Percentiles rank a stretch among this genome's conserved stretches.
phyloP scores from a whole-genome alignment of 2,329 filamentous ascomycete species.

The Claviceps sp. region DNA sequence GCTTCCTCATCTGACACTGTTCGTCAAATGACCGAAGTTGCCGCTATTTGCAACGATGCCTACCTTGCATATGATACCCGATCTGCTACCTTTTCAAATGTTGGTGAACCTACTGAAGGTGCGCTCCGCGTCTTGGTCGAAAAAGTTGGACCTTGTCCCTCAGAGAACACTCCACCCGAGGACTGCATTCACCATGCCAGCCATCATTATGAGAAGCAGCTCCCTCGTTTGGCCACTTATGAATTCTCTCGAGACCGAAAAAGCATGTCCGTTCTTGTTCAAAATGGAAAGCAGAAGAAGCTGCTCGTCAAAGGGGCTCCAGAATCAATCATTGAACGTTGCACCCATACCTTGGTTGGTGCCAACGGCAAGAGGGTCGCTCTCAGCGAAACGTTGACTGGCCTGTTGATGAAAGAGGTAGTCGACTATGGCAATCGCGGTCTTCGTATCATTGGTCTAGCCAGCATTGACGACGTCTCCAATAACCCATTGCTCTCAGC shows the following conservation, averaged over 20 bases:
- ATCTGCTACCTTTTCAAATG: conserved; percentile 58
- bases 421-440: conserved; percentile 84
- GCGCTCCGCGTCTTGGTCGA: conserved; percentile 82
- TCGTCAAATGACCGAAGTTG: conserved; percentile 59
- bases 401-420: conserved; percentile 64
- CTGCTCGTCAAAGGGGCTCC: conserved; percentile 94
- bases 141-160: conserved; percentile 78
- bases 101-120: conserved; percentile 93
- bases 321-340: conserved; percentile 86
- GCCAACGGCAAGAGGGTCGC: conserved; percentile 63
- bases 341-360: conserved; percentile 68
- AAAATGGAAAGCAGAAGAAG: conserved; percentile 55
- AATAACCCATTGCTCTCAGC: conserved; percentile 61
- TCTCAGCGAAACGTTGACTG: conserved; percentile 54
- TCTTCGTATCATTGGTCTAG: conserved; percentile 87
- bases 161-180: conserved; percentile 33
- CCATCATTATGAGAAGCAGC: conserved; percentile 65
- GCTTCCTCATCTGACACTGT: conserved; percentile 62
- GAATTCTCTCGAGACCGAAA: conserved; percentile 97
- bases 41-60: conserved; percentile 79
- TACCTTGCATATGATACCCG: conserved; percentile 70
- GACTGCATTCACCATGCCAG: conserved; percentile 71
- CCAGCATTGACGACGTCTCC: conserved; percentile 64
- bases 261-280: conserved; percentile 95
- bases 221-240: conserved; percentile 69